Conservation (phyloP, 176 grass and related monocot species). For the Zea luxurians region DNA sequence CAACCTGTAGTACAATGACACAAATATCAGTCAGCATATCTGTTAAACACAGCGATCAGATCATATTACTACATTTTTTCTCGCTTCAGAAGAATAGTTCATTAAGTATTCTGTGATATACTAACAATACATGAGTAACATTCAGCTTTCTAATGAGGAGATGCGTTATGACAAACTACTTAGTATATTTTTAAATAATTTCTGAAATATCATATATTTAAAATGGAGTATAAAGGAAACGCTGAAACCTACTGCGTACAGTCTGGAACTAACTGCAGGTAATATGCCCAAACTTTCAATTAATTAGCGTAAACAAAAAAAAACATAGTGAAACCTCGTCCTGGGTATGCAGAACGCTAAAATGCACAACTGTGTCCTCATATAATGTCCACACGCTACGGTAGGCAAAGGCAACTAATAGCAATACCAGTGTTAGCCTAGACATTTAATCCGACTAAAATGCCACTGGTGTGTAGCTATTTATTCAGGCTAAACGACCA, state of each 20-base stretch:
- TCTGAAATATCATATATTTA: background rate
- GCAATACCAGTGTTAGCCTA: background rate
- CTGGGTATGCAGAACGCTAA: background rate
- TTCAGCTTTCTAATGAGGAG: background rate
- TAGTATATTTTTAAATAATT: no score
- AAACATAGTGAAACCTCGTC: background rate
- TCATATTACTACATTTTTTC: no score
- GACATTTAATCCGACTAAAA: no score
- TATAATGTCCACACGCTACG: background rate
- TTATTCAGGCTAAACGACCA: no score
- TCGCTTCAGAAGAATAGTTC: no score
- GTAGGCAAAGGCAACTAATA: background rate
- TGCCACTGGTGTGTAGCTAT: no score
- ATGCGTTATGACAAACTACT: background rate
- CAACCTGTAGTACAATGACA: no score
- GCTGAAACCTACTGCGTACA: constrained; percentile 6
- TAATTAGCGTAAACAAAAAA: background rate
- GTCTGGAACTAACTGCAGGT: background rate
- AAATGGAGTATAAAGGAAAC: background rate
- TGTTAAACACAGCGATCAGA: no score
- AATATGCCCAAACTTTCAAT: background rate
- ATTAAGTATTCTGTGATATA: no score
- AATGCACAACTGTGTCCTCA: background rate
- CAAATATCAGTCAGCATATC: no score
- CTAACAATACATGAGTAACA: background rate